These are phyloP conservation scores for Penicillium mononematosum DNA, from an alignment of 495 filamentous ascomycete species.

Conservation along the genomic window DNA sequence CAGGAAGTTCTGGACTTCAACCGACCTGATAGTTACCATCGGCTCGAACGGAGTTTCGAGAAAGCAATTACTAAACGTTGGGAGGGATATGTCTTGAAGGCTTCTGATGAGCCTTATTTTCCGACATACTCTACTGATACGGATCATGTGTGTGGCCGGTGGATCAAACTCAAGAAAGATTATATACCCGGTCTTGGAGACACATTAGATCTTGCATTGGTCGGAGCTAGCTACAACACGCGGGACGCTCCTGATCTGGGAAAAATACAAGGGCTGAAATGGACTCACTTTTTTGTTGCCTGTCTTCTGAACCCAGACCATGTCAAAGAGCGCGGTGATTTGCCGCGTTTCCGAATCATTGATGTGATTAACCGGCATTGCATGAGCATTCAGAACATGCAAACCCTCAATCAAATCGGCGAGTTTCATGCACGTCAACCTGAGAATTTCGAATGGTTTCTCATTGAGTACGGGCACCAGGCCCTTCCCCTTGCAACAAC, in stretches of 20 bases:
- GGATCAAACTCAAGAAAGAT: conserved; percentile 88
- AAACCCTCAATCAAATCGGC: conserved; percentile 53
- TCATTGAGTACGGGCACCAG: conserved; percentile 33
- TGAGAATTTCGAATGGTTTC: conserved; percentile 31
- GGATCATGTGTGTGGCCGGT: conserved; percentile 45
- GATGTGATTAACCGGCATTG: conserved; percentile 51
- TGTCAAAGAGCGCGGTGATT: conserved; percentile 50
- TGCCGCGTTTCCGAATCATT: conserved; percentile 65
- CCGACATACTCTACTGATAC: conserved; percentile 41
- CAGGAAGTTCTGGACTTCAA: conserved; percentile 65
- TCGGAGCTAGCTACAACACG: conserved; percentile 68
- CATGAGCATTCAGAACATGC: conserved; percentile 50
- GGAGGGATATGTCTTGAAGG: conserved; percentile 80
- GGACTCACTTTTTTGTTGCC: conserved; percentile 78
- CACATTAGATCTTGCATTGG: conserved; percentile 73
- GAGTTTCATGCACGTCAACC: conserved; percentile 35
- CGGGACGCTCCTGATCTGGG: conserved; percentile 48
- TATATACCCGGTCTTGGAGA: conserved; percentile 81
- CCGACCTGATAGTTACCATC: conserved; percentile 36
- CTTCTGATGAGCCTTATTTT: conserved; percentile 75
- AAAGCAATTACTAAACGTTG: conserved; percentile 60
- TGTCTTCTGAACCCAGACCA: conserved; percentile 72
- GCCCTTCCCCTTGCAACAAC: conserved; percentile 37
- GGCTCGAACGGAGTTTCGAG: conserved; percentile 61
- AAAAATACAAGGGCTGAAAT: conserved; percentile 52